These are phyloP conservation scores for Hymenoscyphus albidus DNA, from an alignment of 2,329 filamentous ascomycete species.

Conservation along the genomic window DNA sequence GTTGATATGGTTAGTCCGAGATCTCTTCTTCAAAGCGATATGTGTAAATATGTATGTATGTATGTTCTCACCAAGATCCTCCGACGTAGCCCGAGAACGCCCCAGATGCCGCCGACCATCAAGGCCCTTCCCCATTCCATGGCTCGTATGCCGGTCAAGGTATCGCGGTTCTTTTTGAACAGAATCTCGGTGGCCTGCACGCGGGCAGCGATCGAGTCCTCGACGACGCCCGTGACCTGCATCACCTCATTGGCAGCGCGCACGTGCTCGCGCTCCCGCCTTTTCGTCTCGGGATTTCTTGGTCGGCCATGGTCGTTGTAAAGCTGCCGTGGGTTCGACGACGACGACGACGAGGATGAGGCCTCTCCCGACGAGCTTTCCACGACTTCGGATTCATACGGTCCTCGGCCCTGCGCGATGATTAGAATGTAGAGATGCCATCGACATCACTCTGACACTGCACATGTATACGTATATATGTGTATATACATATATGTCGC, in stretches of 20 bases:
- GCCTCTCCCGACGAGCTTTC: conserved; percentile 1
- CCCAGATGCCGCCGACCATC: conserved; percentile 34
- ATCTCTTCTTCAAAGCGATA: no score
- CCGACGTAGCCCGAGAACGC: conserved; percentile 33
- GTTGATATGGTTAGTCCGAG: no score
- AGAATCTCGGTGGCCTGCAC: conserved; percentile 21
- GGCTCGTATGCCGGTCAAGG: conserved; percentile 28
- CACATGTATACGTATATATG: not conserved
- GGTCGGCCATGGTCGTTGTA: conserved; percentile 35
- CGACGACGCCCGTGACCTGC: conserved; percentile 36
- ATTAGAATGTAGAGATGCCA: not conserved
- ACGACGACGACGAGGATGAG: conserved; percentile 9
- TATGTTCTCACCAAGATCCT: conserved; percentile 30
- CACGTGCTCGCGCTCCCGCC: conserved; percentile 33
- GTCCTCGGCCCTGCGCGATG: conserved; percentile 31
- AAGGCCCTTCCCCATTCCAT: conserved; percentile 30
- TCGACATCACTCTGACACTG: not conserved
- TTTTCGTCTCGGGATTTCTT: conserved; percentile 33
- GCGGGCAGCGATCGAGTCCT: conserved; percentile 29
- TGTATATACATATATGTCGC: not conserved
- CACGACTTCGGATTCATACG: conserved; percentile 34
- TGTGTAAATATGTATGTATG: not conserved
- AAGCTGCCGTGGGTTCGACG: conserved; percentile 20
- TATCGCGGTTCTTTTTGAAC: conserved; percentile 28
- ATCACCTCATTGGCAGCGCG: conserved; percentile 37